These are phyloP conservation scores for Sporothrix phasma DNA, from an alignment of 2,329 filamentous ascomycete genomes.

Conservation along the genomic window DNA sequence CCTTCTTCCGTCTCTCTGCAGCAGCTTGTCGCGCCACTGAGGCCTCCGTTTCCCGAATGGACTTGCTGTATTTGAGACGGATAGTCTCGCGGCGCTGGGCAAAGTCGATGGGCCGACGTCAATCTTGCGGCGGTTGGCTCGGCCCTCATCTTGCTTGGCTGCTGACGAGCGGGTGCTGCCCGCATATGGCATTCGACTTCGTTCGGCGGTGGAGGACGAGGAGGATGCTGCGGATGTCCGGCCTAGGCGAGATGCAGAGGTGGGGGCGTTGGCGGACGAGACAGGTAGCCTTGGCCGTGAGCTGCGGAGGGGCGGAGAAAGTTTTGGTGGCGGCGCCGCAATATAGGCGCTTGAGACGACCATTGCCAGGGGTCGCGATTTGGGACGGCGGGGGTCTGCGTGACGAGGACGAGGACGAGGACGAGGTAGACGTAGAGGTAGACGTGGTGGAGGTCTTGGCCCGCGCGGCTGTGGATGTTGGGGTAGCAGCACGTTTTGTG, in stretches of 20 bases:
- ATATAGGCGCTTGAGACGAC: constrained; percentile 65
- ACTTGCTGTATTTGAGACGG: constrained; percentile 74
- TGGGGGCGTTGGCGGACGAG: constrained; percentile 43
- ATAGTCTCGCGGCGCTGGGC: constrained; percentile 73
- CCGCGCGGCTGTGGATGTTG: constrained; percentile 22
- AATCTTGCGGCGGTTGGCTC: constrained; percentile 40
- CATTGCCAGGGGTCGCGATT: constrained; percentile 42
- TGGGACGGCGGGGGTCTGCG: constrained; percentile 33
- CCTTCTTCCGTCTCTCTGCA: constrained; percentile 43
- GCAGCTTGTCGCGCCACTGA: constrained; percentile 44
- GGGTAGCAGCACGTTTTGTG: constrained; percentile 24
- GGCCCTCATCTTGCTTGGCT: constrained; percentile 30
- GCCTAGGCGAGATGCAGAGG: constrained; percentile 2
- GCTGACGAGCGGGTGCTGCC: constrained; percentile 20
- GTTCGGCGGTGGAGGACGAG: constrained; percentile 9
- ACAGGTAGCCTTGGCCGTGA: constrained; percentile 74
- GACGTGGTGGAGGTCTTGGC: constrained; percentile 30
- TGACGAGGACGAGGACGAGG: constrained; percentile 16
- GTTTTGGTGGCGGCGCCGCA: constrained; percentile 56
- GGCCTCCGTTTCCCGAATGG: constrained; percentile 64
- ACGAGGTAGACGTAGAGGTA: too few relatives aligned
- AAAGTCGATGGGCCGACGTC: constrained; percentile 73
- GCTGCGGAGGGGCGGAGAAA: constrained; percentile 70
- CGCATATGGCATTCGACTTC: constrained; percentile 7
- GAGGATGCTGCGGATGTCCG: constrained; percentile 10